Evolutionary conservation across 2,329 filamentous ascomycete species (phyloP), one percentile per base, ranked within the genome.

Genomic region (Ceratocystis eucalypticola): DNA sequence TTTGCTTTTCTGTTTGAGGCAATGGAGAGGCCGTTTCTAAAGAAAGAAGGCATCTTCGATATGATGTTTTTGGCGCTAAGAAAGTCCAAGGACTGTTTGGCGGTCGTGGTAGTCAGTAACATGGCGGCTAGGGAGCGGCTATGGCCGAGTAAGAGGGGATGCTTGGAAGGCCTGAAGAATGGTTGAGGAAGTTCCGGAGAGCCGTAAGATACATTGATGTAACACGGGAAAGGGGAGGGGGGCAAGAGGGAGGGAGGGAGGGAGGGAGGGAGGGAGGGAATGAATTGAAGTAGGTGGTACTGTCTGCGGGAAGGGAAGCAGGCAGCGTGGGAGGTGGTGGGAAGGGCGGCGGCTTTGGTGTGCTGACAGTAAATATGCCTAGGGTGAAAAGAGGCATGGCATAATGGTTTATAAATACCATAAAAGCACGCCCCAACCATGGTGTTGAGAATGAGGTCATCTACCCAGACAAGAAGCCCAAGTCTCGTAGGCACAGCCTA

Each of bases 1-100:
- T 76, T 78, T 79, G 80, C 80, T 74, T 71, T 77, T 74, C 73
- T 72, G 66, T 70, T 69, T 2, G 41, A 66, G 46, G 64, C 30
- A 17, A 33, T 30, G 10, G 61, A 28, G 15, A 45, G 37, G n/a
- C 65, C 20, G 55, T 37, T n/a, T 46, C 61, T 48, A n/a, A 50
- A 48, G 28, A 64, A 53, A 45, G 48, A 64, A 46, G 62, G 48
- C 30, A 64, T 62, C n/a, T 62, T 62, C 5, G 61, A 6, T 41
- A 25, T 41, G 28, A 46, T 62, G 7, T 48, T 62, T 28, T 62
- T 62, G 17, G 28, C 3, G 5, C 17, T 62, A 25, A 53, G 15
- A 15, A 22, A 15, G 15, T 28, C 22, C 48, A 53, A 53, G 6
- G 22, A 53, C 48, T 53, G 48, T 25, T 53, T 53, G 7, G 48